phyloP scores from a whole-genome alignment of 345 rosid species.

The Iberis pinnata region DNA sequence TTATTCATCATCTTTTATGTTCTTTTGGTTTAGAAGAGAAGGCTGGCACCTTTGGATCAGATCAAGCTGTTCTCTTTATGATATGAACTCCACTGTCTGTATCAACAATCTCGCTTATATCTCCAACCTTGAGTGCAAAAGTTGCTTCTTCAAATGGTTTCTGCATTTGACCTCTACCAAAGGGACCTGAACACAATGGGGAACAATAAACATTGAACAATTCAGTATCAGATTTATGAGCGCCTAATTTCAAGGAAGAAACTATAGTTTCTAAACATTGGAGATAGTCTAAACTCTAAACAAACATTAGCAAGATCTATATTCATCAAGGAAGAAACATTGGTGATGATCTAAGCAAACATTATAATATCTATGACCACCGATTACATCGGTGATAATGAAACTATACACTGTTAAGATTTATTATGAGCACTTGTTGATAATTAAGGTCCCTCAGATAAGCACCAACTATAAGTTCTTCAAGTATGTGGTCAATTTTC shows the following conservation, averaged over 20 bases:
- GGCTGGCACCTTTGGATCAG: slow-evolving; percentile 2
- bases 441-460: no score
- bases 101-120: slow-evolving; percentile 81
- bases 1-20: not conserved
- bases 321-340: not conserved
- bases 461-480: no score
- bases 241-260: not conserved
- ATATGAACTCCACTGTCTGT: slow-evolving; percentile 95
- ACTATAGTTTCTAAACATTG: not conserved
- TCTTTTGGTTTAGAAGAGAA: slow-evolving; percentile 17
- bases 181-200: slow-evolving; percentile 45
- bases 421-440: not conserved
- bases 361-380: not conserved
- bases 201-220: not conserved
- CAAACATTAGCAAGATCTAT: not conserved
- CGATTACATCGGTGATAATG: not conserved
- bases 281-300: not conserved
- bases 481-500: no score
- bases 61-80: slow-evolving; percentile 67
- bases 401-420: not conserved
- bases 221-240: not conserved
- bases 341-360: not conserved
- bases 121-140: slow-evolving; percentile 67
- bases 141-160: slow-evolving; percentile 94
- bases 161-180: slow-evolving; percentile 94